Evolutionary conservation across 768 basidiomycete species (phyloP), one percentile per base, ranked within the genome.

Genomic region (Boletus coccyginus): DNA sequence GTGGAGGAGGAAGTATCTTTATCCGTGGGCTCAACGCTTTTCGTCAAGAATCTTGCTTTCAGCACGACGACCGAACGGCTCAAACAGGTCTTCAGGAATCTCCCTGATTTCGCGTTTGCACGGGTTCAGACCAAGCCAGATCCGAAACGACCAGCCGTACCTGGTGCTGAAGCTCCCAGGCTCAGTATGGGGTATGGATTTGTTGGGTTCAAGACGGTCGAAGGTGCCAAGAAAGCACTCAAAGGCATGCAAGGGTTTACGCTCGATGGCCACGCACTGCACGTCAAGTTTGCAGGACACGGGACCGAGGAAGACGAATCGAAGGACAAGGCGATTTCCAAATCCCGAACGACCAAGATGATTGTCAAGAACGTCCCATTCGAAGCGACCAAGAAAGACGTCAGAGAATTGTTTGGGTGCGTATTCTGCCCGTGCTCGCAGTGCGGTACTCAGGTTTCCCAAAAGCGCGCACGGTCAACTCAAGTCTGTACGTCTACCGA

Each of bases 281-380:
- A 84, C 60, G 88, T 94, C 53, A 88, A 86, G 69, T 95, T 94
- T 55, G 92, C 96, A 3, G 90, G 91, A 19, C 80, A 94, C 7
- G 93, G 92, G 0, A 71, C 68, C 10, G 85, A 84, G 40, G 89
- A 85, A 36, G 84, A 82, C 48, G 76, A 70, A n/a, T 69, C 70
- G 44, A 76, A 66, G 33, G 76, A 70, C 53, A 72, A 66, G 27
- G 74, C 63, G 16, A 61, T 61, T 10, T 71, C 75, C 32, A 86
- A 82, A 74, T 83, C 80, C 48, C 80, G 80, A 56, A 88, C 90
- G 59, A 90, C 94, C 60, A 98, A 98, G 84, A 87, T 98, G 81
- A 85, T 98, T 49, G 93, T 98, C 62, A 98, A 98, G 84, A 99
- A 99, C 65, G 81, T 98, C 52, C 94, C 97, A 40, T 99, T 99